Evolutionary conservation across 2,329 filamentous ascomycete species (phyloP), one percentile per base, ranked within the genome.

Genomic region (Ploettnerulaceae sp.): DNA sequence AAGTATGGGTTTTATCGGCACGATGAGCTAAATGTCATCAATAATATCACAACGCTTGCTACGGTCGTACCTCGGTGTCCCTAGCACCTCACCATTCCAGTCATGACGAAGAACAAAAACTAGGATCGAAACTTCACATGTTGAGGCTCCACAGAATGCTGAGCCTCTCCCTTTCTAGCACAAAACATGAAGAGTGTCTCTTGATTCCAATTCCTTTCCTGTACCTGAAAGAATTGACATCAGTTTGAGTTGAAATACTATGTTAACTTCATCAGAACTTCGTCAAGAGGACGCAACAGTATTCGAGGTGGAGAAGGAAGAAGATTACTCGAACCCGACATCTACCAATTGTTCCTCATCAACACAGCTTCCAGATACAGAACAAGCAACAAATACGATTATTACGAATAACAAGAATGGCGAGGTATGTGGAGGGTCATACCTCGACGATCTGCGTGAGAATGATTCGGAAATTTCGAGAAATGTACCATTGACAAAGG

Each of bases 381-480:
- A 54, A 17, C 57, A 57, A 48, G 50, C 54, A 37, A 54, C 58
- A 26, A 34, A 48, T 21, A 33, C 40, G 3, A 28, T 45, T 12
- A 45, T 38, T n/a, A n/a, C n/a, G 15, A 49, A 46, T 18, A 41
- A 18, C 9, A 46, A 35, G 7, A 52, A 57, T 11, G 68, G 68
- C 18, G 58, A 68, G 12, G 59, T 72, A 24, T 64, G 61, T 25
- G 69, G 69, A 48, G 68, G 68, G 26, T 64, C 62, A 36, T 67
- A 62, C 47, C 53, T 65, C 29, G 54, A 64, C n/a, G 56, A 60
- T 12, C 53, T 61, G 20, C 56, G 64, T 40, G 64, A 62, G 35
- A 60, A 63, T 17, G 62, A 66, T 12, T 54, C 54, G 6, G 54
- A 61, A n/a, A 61, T 63, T 47, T 14, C 20, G 15, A 34, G 42